phyloP scores from a whole-genome alignment of 139 green algal genomes.

The Dunaliella sp. region DNA sequence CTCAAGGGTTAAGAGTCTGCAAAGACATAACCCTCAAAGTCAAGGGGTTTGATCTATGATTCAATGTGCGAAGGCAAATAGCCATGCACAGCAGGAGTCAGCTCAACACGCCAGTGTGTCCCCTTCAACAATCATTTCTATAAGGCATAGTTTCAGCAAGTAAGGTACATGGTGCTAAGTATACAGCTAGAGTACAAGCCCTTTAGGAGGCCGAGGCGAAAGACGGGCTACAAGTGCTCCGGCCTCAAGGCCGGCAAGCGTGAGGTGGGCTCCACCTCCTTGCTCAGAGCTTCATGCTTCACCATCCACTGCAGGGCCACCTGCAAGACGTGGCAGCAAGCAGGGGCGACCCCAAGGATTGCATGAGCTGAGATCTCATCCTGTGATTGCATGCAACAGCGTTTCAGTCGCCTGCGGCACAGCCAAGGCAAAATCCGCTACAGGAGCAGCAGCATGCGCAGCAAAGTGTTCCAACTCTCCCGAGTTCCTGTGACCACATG shows the following conservation, averaged over 20 bases:
- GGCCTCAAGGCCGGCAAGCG: neutral
- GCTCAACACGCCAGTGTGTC: too few species aligned
- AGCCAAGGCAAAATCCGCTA: neutral
- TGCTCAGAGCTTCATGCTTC: slow-evolving; percentile 19
- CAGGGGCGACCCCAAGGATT: neutral
- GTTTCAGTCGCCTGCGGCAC: neutral
- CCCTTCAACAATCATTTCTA: too few species aligned
- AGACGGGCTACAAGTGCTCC: neutral
- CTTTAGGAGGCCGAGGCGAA: neutral
- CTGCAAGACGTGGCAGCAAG: slow-evolving; percentile 54
- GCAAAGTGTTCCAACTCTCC: neutral
- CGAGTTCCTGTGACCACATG: neutral
- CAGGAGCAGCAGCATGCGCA: neutral
- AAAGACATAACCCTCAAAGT: too few species aligned
- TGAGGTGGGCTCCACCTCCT: neutral
- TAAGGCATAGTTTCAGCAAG: too few species aligned
- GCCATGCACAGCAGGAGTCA: too few species aligned
- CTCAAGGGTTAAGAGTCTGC: too few species aligned
- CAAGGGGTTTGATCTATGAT: too few species aligned
- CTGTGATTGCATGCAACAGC: neutral
- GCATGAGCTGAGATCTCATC: neutral
- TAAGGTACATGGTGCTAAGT: too few species aligned
- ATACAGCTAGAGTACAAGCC: neutral
- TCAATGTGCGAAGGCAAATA: too few species aligned
- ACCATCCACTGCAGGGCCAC: slow-evolving; percentile 49